Base-by-base conservation (phyloP, 164 flowering plant species). In the Tetracentron sinense region DNA sequence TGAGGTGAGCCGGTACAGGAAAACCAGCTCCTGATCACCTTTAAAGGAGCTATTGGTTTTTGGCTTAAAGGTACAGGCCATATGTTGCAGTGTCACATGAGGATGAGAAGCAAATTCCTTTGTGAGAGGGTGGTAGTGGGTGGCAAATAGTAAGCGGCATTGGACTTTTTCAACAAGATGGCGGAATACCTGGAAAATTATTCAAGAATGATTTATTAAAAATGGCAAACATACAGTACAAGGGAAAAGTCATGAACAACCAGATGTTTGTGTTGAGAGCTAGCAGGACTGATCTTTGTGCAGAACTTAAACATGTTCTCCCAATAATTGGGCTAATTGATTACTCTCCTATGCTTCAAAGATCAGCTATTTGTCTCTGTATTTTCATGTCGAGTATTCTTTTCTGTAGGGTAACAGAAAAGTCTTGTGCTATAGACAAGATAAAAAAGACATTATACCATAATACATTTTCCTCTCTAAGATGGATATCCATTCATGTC, bases 91-190 rank as follows among this genome's bases (percentile, higher is more conserved):
- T 53, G 51, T 71, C n/a, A 92, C 97, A 54, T 56, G 89, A 22
- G 97, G 97, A 68, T 95, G 94, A 42, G 88, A 78, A 48, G 81
- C 92, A 73, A 95, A 95, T 73, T 95, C 97, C 70, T 87, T 95
- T 26, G 97, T 89, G 20, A 95, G 87, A 17, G 94, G 88, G 53
- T 95, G 97, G 69, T 95, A 95, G 53, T 95, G 99, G 23, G 97
- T 95, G 2, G 99, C 97, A 66, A 94, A 94, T 11, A 95, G 82
- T 62, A 95, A 63, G 7, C 99, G 86, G 63, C 97, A 88, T 63
- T 87, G 80, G n/a, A 95, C 94, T 64, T 80, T 82, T 73, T 95
- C 97, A 61, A 92, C 69, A 23, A 95, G 93, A 79, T 95, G 97
- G 26, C 97, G 90, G 56, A 95, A 83, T 29, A 90, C 99, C 99